These are phyloP conservation scores for Penicillium odoratum DNA, from an alignment of 495 filamentous ascomycete species.

Conservation along the genomic window DNA sequence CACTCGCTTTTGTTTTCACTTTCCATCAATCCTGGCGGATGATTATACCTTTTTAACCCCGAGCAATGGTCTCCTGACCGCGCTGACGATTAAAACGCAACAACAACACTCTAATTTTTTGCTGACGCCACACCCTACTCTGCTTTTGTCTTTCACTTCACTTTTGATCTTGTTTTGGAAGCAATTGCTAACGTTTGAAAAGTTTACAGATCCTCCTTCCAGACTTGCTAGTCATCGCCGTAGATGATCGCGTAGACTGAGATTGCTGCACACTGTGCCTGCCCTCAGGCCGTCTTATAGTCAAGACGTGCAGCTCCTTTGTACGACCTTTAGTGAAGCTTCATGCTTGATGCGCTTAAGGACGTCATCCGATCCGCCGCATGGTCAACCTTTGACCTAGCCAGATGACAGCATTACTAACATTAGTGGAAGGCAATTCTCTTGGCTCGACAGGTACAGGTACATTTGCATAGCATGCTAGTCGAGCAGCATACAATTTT, in stretches of 20 bases:
- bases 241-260: neutral
- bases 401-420: no score
- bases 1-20: neutral
- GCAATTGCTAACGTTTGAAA: slow-evolving; percentile 32
- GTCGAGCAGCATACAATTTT: neutral
- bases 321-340: no score
- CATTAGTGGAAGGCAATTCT: neutral
- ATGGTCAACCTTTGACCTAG: no score
- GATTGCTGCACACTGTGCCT: neutral
- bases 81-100: slow-evolving; percentile 56
- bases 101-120: slow-evolving; percentile 69
- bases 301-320: neutral
- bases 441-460: neutral
- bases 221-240: neutral
- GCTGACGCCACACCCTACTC: slow-evolving; percentile 46
- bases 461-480: neutral
- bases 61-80: slow-evolving; percentile 39
- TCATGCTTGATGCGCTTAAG: no score
- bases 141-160: slow-evolving; percentile 19
- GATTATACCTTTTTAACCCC: slow-evolving; percentile 63
- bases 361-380: no score
- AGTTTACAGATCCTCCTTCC: slow-evolving; percentile 18
- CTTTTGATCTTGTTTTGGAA: slow-evolving; percentile 13
- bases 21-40: slow-evolving; percentile 37
- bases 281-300: neutral